Evolutionary conservation across 345 rosid genomes (phyloP), one percentile per base, ranked within the genome.

Genomic region (Camelina laxa): DNA sequence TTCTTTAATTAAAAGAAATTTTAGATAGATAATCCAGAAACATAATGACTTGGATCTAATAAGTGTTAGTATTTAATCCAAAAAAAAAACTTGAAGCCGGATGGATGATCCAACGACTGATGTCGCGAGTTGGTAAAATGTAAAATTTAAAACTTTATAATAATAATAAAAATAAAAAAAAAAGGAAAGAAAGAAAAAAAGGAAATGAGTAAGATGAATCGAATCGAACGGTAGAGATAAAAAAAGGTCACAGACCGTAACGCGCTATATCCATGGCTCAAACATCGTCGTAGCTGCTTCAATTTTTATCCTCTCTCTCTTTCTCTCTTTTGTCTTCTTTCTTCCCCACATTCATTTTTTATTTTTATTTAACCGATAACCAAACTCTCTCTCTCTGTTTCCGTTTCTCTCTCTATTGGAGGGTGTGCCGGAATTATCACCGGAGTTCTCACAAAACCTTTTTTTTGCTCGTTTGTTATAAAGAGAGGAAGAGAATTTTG

Each of bases 231-330:
- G 79, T 60, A 2, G 30, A 76, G 58, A 76, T 77, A 77, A 9
- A 9, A 70, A 47, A 27, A 4, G 30, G 5, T 4, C 19, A 17
- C n/a, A 77, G 4, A 70, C 50, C 50, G 45, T 70, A 70, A 39
- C 71, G 71, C 80, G 71, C 80, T 76, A 70, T 41, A 76, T 76
- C 75, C 71, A 76, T 64, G 71, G 61, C 80, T 64, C 61, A 76
- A 70, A 70, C 80, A 70, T 38, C 75, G 80, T 38, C 75, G 80
- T 76, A 70, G 75, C 80, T 27, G 27, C 27, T 22, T 2, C 70
- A 70, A 70, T 63, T n/a, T n/a, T n/a, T n/a, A n/a, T n/a, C n/a
- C 1, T 55, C 17, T 55, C 33, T 67, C 20, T 19, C 15, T 16
- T 0, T 62, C n/a, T 13, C 9, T 51, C 9, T 70, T 70, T 54